A percentile compares a stretch with the other conserved stretches of the same genome.
phyloP scores from a whole-genome alignment of 2,329 filamentous ascomycete species.

The Escovopsis sp. region DNA sequence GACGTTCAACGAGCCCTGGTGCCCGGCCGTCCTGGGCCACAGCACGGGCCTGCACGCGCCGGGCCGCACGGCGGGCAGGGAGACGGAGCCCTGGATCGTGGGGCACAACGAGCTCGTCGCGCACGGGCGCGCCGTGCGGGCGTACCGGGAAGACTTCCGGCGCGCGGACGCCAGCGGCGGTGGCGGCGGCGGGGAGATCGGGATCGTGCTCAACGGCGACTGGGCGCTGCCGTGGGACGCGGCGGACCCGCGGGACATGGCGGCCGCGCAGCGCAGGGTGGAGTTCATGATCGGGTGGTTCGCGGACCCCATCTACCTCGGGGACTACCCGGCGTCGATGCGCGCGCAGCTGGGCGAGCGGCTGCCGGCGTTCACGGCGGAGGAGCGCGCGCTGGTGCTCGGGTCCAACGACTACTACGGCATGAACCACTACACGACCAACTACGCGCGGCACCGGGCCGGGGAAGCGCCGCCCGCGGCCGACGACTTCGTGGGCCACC shows the following conservation, averaged over 20 bases:
- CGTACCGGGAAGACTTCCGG: constrained; percentile 74
- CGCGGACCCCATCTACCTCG: constrained; percentile 73
- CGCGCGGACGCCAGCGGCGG: constrained; percentile 22
- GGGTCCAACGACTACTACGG: constrained; percentile 91
- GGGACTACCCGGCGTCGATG: constrained; percentile 75
- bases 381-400: constrained; percentile 59
- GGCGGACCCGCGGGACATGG: constrained; percentile 57
- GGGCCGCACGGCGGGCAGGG: constrained; percentile 64
- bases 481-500: constrained; percentile 60
- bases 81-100: constrained; percentile 65
- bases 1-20: constrained; percentile 86
- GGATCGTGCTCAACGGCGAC: constrained; percentile 79
- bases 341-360: constrained; percentile 63
- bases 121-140: constrained; percentile 67
- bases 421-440: constrained; percentile 88
- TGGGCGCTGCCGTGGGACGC: constrained; percentile 73
- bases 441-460: constrained; percentile 65
- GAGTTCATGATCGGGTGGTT: constrained; percentile 86
- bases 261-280: constrained; percentile 65
- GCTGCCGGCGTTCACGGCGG: constrained; percentile 58
- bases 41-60: constrained; percentile 66
- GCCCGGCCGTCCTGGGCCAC: constrained; percentile 68
- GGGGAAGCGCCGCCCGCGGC: constrained; percentile 33
- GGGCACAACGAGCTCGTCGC: constrained; percentile 70
- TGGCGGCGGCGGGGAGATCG: constrained; percentile 53